Evolutionary conservation across 345 rosid genomes (phyloP), one percentile per base, ranked within the genome.

Genomic region (Hibiscus trionum): DNA sequence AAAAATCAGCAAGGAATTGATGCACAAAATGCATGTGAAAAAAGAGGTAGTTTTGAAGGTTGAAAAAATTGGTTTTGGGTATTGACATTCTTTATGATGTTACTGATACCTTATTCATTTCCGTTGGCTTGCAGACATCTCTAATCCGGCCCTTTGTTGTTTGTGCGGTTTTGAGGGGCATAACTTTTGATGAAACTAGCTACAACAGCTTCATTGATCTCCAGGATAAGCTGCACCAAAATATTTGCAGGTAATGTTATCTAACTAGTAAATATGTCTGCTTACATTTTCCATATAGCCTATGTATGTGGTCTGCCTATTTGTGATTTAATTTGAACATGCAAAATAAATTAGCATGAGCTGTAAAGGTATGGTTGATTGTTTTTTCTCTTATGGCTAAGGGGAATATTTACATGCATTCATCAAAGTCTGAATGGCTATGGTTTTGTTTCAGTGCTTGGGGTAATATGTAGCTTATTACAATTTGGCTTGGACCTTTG

Each of bases 161-260:
- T 58, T 91, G 97, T 90, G 99, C 94, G 77, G 89, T 92, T 81
- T 78, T 95, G 75, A 88, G 99, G 78, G 91, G 88, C 69, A 78
- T 92, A 33, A 84, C 86, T 6, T 90, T 95, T 78, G 89, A 92
- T 70, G 93, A 95, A 81, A 91, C 90, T 35, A 89, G 88, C 16
- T 90, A 92, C 76, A 90, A 93, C 76, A 95, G 99, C 84, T 95
- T 95, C 76, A 92, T 92, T 58, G 97, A 93, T 80, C 94, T 95
- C 66, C 99, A 95, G 82, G 99, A 95, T 60, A 95, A 90, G 87
- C 88, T 95, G 61, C 98, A 92, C 83, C 94, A 92, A 71, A 95
- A 93, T 75, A 92, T 95, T 21, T 95, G 97, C 83, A 81, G 98
- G 99, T 90, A 88, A 64, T 21, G 24, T 73, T 31, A 35, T 31